A percentile compares a stretch with the other conserved stretches of the same genome.
Evolutionary conservation across 371 early-diverging fungal species (phyloP).

Genomic region (Haplosporangium sp.): DNA sequence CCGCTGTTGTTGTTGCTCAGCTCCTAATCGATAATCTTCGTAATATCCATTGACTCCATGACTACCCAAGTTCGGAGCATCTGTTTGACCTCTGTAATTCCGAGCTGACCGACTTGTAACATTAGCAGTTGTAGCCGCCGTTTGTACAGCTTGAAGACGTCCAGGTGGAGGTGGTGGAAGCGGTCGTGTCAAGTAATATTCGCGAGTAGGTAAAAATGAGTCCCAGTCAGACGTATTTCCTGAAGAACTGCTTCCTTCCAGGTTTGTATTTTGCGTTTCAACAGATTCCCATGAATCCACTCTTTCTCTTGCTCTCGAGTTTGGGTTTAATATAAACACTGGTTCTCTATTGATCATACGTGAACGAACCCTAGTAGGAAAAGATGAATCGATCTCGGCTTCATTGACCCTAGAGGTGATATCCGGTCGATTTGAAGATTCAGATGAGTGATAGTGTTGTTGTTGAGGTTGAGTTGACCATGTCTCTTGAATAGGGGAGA

Average conservation of each 20-base stretch:
- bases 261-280: too few species aligned
- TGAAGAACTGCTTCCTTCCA: not conserved
- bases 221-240: constrained; percentile 7
- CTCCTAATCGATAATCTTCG: constrained; percentile 8
- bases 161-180: constrained; percentile 2
- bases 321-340: too few species aligned
- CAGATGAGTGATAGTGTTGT: too few species aligned
- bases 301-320: too few species aligned
- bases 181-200: constrained; percentile 11
- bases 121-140: constrained; percentile 6
- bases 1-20: constrained; percentile 2
- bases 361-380: too few species aligned
- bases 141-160: not conserved
- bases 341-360: too few species aligned
- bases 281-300: too few species aligned
- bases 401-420: too few species aligned
- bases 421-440: too few species aligned
- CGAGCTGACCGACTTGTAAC: constrained; percentile 15
- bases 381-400: too few species aligned
- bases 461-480: too few species aligned
- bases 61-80: not conserved
- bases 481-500: too few species aligned
- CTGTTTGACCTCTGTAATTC: constrained; percentile 11
- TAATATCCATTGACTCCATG: constrained; percentile 8
- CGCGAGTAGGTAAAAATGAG: constrained; percentile 12